These are phyloP conservation scores for Kodamaea hsintzibuensis DNA, from an alignment of 805 yeast species.

Conservation along the genomic window DNA sequence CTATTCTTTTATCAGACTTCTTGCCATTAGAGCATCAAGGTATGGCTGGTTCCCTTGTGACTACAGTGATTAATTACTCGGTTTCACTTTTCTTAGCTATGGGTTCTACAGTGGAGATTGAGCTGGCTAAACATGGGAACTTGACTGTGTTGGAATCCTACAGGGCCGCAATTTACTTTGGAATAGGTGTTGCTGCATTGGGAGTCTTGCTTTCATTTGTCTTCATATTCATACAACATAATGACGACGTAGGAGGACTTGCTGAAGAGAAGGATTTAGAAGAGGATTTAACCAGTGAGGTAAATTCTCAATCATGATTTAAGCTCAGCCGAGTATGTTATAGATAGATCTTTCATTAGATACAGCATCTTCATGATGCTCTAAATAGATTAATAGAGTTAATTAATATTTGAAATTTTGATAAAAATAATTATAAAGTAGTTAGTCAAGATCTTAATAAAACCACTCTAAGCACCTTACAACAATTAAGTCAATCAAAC, in stretches of 20 bases:
- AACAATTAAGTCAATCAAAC: no score
- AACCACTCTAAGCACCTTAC: no score
- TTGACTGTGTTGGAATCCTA: constrained; percentile 36
- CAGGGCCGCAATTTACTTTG: constrained; percentile 59
- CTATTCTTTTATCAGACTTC: constrained; percentile 58
- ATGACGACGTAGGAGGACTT: constrained; percentile 10
- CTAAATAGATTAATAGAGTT: no score
- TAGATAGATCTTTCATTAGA: no score
- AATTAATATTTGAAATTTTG: no score
- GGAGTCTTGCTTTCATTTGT: constrained; percentile 37
- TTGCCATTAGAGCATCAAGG: constrained; percentile 71
- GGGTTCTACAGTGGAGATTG: constrained; percentile 62
- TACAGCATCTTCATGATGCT: no score
- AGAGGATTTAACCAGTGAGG: not conserved
- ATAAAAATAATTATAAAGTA: no score
- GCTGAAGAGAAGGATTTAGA: constrained; percentile 1
- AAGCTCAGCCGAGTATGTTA: no score
- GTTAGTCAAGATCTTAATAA: no score
- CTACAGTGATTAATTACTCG: constrained; percentile 71
- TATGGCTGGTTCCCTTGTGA: constrained; percentile 72
- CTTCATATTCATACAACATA: constrained; percentile 16
- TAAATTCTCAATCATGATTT: not conserved
- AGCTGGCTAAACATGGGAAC: constrained; percentile 14
- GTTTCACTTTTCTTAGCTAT: constrained; percentile 69
- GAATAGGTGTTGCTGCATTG: constrained; percentile 57